Percentiles rank a stretch among this genome's conserved stretches.
Evolutionary conservation across 1,139 yeast species (phyloP).

Genomic region (Geotrichum citri-aurantii): DNA sequence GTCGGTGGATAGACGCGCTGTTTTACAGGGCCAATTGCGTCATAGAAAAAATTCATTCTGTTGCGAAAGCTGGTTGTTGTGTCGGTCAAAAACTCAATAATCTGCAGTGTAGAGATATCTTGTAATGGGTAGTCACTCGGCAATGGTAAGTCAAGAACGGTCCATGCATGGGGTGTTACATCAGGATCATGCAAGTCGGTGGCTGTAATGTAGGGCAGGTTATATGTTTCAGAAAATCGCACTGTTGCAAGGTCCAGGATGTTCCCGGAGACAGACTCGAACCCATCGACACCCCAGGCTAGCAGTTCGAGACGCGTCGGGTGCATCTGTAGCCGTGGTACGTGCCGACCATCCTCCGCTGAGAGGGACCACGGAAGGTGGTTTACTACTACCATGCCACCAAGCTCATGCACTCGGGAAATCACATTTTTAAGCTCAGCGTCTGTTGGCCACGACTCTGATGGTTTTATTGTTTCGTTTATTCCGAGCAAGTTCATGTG

Average conservation of each 20-base stretch:
- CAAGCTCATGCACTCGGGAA: constrained; percentile 22
- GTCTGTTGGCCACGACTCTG: constrained; percentile 24
- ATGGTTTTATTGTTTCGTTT: constrained; percentile 25
- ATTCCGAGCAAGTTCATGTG: constrained; percentile 31
- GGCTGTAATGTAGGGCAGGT: constrained; percentile 25
- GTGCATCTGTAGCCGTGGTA: constrained; percentile 22
- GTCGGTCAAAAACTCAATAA: neutral
- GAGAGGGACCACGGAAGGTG: constrained; percentile 27
- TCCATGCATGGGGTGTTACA: constrained; percentile 24
- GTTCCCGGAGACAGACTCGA: constrained; percentile 27
- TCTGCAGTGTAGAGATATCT: neutral
- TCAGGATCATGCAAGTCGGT: constrained; percentile 25
- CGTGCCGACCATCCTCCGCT: constrained; percentile 23
- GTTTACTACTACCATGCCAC: constrained; percentile 27
- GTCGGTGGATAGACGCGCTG: constrained; percentile 20
- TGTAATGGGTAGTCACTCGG: neutral
- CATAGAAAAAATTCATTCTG: constrained; percentile 20
- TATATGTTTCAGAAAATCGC: constrained; percentile 20
- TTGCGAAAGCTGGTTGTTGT: neutral
- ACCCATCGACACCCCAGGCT: constrained; percentile 27
- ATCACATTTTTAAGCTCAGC: constrained; percentile 23
- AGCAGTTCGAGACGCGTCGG: constrained; percentile 24
- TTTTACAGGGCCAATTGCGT: constrained; percentile 23
- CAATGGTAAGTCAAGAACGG: constrained; percentile 19
- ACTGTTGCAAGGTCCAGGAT: constrained; percentile 24